Percentiles rank a stretch among this genome's conserved stretches.
phyloP scores from a whole-genome alignment of 495 filamentous ascomycete genomes.

The Haplographium delicatum region DNA sequence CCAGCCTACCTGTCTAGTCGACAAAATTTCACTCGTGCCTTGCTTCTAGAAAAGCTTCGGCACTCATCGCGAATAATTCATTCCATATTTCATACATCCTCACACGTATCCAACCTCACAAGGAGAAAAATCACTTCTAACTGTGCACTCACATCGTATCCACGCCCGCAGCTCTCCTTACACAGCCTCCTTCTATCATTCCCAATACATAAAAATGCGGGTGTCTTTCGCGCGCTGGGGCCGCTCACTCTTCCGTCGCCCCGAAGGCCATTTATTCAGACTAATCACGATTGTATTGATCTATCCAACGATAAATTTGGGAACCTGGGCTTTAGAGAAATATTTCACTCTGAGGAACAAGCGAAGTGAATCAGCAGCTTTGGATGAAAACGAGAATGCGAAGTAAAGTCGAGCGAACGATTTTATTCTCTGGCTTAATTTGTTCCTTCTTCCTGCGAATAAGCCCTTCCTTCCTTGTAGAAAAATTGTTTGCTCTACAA shows the following conservation, averaged over 20 bases:
- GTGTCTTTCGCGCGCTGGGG: background rate
- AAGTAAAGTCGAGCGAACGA: background rate
- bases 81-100: background rate
- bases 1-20: background rate
- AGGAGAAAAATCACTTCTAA: background rate
- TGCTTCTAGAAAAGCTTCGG: background rate
- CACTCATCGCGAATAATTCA: background rate
- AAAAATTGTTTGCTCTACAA: too few species aligned
- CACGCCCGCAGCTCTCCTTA: background rate
- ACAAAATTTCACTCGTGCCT: background rate
- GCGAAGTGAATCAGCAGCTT: background rate
- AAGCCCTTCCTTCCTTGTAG: too few species aligned
- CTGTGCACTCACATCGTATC: background rate
- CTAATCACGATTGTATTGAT: background rate
- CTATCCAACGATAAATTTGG: background rate
- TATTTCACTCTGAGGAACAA: background rate
- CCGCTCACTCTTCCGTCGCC: background rate
- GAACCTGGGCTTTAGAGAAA: background rate
- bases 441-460: background rate
- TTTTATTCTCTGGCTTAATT: conserved; percentile 1
- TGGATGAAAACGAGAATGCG: background rate
- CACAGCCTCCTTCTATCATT: background rate
- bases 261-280: background rate
- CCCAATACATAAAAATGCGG: background rate
- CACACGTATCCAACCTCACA: background rate